A percentile compares a stretch with the other conserved stretches of the same genome.
phyloP scores from a whole-genome alignment of 169 alveolate genomes.

The Perkinsus olseni region DNA sequence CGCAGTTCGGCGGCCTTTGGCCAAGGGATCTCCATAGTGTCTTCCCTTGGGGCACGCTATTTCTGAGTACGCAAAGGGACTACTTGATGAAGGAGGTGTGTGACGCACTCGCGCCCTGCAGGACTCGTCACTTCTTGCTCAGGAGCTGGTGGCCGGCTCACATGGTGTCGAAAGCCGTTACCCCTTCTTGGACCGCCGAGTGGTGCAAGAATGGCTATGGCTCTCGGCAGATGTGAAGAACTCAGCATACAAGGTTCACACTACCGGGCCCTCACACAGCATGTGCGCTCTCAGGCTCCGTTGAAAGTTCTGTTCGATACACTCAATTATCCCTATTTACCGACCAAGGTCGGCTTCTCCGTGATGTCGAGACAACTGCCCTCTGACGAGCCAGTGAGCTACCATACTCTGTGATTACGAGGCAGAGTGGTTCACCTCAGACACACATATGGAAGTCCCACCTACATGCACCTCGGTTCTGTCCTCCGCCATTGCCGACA shows the following conservation, averaged over 20 bases:
- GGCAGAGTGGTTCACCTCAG: not conserved
- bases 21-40: not conserved
- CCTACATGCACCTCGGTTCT: not conserved
- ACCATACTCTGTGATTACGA: not conserved
- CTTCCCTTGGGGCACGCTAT: not conserved
- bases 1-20: not conserved
- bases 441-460: not conserved
- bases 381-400: not conserved
- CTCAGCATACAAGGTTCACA: not conserved
- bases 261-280: too few relatives aligned
- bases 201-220: slow-evolving; percentile 12
- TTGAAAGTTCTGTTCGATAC: not conserved
- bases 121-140: not conserved
- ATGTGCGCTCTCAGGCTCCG: not conserved
- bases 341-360: not conserved
- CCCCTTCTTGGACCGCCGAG: not conserved
- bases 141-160: slow-evolving; percentile 15
- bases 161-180: slow-evolving; percentile 13
- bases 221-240: not conserved
- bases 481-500: not conserved
- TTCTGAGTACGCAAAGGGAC: slow-evolving; percentile 7
- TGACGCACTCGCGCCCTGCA: not conserved
- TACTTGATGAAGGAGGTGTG: slow-evolving; percentile 5
- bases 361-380: not conserved
- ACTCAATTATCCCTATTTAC: not conserved